Evolutionary conservation across 306 rosid species (phyloP), one percentile per base, ranked within the genome.

Genomic region (Rosa chinensis): DNA sequence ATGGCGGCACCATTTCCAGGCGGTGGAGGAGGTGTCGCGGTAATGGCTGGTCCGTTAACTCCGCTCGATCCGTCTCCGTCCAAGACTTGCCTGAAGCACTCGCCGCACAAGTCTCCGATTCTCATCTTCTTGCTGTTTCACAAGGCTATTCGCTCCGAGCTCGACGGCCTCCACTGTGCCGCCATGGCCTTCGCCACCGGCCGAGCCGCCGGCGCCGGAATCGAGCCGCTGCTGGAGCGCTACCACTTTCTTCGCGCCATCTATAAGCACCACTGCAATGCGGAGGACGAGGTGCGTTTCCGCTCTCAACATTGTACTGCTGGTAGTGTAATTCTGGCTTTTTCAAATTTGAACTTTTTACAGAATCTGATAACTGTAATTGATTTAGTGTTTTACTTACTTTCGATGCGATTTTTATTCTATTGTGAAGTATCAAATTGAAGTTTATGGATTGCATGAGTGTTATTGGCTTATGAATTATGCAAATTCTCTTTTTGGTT

Each of bases 81-180:
- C 10, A 71, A 43, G 43, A 16, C 81, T 6, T 62, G 83, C 62
- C 13, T 53, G 45, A 73, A 85, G 74, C 79, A 73, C 49, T 76
- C 88, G 21, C 58, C 73, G 8, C 58, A 79, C 52, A 67, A 79
- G 55, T 85, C 90, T 21, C 88, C 90, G 32, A 84, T 87, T 14
- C 78, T 87, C 17, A 84, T 87, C 14, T 84, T 87, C 89, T 69
- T 83, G 72, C 79, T 87, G 53, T 87, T 87, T 21, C 89, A 87
- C 70, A 87, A 87, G 50, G 87, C 89, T 17, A 84, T 87, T 28
- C 85, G 87, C 43, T 81, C 87, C 67, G 89, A 84, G 84, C 89
- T 87, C 67, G 86, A 84, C 7, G 48, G 80, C n/a, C 78, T 87
- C 25, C 89, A 87, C 47, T 78, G 70, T 0, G 78, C 82, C 56